Base-by-base conservation (phyloP, 495 filamentous ascomycete genomes). In the Aspergillus conjunctus region DNA sequence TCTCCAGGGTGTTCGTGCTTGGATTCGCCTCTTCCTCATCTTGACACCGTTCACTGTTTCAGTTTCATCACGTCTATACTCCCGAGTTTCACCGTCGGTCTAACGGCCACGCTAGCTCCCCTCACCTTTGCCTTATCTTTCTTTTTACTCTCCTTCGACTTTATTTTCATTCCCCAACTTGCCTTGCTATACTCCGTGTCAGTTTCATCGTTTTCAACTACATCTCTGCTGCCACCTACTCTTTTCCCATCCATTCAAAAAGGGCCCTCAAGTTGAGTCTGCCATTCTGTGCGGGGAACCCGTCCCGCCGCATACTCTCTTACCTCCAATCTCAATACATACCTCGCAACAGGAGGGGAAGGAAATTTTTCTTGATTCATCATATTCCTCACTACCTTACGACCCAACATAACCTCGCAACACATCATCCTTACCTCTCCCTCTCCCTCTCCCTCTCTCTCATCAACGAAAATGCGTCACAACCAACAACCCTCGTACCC, bases 401-500 rank as follows among this genome's bases (percentile, higher is more conserved):
- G 6, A 41, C 11, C 49, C 44, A 18, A 53, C 34, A 51, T 32
- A 51, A 21, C 26, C 26, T 55, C 31, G 51, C 33, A 26, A 45
- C 43, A 34, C 11, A 53, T 45, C 51, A 37, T 6, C 21, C 18
- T 26, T 32, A 32, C 44, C 17, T 17, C 32, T 17, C 41, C 33
- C 3, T 15, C 4, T 15, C 54, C 46, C n/a, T 14, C 10, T 55
- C 22, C n/a, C 15, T 22, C 7, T 43, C 21, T 17, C 30, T n/a
- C n/a, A n/a, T n/a, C n/a, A n/a, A 17, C 48, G 41, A 61, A 54
- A 45, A 64, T 68, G 62, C 62, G 60, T 37, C 41, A 60, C 59
- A 65, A 61, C 32, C 64, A 68, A 9, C 44, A 15, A 26, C 14
- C 59, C 32, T 63, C 65, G 2, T 66, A 66, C 17, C 65, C 67